Evolutionary conservation across 352 stramenopile genomes (phyloP).

Genomic region (Phytophthora tubulina): DNA sequence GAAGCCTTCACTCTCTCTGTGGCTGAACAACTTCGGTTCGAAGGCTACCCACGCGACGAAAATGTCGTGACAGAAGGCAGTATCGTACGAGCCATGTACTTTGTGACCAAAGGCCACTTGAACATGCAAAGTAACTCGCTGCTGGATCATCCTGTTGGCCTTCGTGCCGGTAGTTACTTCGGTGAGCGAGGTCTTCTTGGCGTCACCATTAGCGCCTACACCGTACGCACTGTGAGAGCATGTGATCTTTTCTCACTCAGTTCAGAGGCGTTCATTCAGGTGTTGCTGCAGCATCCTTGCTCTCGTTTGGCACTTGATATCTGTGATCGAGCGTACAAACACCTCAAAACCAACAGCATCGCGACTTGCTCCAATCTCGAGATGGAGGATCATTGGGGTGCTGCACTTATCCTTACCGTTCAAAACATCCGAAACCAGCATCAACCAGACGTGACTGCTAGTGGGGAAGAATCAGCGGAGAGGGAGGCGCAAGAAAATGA

Average conservation of each 20-base stretch:
- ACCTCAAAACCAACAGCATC: slow-evolving; percentile 10
- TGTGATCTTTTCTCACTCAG: slow-evolving; percentile 46
- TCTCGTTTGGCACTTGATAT: slow-evolving; percentile 32
- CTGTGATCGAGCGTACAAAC: slow-evolving; percentile 26
- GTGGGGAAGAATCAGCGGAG: slow-evolving; percentile 6
- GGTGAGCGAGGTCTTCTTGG: slow-evolving; percentile 67
- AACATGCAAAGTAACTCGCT: slow-evolving; percentile 46
- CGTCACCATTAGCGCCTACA: slow-evolving; percentile 52
- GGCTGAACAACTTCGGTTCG: slow-evolving; percentile 57
- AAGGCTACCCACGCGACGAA: slow-evolving; percentile 70
- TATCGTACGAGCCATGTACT: slow-evolving; percentile 72
- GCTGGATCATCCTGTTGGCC: slow-evolving; percentile 26
- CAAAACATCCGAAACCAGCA: slow-evolving; percentile 14
- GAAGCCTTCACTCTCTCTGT: slow-evolving; percentile 43
- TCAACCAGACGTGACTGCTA: slow-evolving; percentile 23
- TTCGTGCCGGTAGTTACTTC: slow-evolving; percentile 61
- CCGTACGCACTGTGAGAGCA: slow-evolving; percentile 42
- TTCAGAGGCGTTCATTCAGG: slow-evolving; percentile 48
- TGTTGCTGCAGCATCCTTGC: slow-evolving; percentile 41
- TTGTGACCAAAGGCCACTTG: slow-evolving; percentile 69
- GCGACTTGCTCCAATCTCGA: slow-evolving; percentile 22
- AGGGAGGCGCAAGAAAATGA: background rate
- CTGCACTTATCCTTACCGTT: slow-evolving; percentile 22
- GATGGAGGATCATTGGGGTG: slow-evolving; percentile 43
- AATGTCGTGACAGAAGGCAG: slow-evolving; percentile 65